A percentile compares a stretch with the other conserved stretches of the same genome.
Conservation (phyloP, 2,329 filamentous ascomycete species). For the Blumeriella jaapii region DNA sequence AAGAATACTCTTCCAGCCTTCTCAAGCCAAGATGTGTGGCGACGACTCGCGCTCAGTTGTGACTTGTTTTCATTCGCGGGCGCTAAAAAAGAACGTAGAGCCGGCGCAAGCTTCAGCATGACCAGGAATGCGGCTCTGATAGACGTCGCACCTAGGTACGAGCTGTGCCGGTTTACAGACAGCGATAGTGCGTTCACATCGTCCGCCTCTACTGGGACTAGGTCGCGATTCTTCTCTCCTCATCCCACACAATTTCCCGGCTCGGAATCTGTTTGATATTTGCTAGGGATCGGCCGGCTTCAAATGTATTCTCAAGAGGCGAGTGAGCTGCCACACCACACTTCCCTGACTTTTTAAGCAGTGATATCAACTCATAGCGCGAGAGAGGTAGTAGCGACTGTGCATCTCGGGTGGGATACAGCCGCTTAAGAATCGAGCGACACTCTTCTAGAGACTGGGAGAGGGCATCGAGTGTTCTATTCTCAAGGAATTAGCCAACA, state of each 20-base stretch:
- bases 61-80: slow-evolving; percentile 17
- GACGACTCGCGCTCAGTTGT: slow-evolving; percentile 18
- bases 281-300: slow-evolving; percentile 34
- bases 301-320: slow-evolving; percentile 37
- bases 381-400: slow-evolving; percentile 42
- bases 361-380: slow-evolving; percentile 46
- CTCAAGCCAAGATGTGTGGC: slow-evolving; percentile 25
- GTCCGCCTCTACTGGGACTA: slow-evolving; percentile 53
- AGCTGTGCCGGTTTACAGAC: slow-evolving; percentile 44
- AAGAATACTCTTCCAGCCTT: slow-evolving; percentile 27
- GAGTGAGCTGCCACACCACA: slow-evolving; percentile 27
- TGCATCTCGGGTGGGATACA: slow-evolving; percentile 47
- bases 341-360: slow-evolving; percentile 36
- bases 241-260: slow-evolving; percentile 55
- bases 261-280: slow-evolving; percentile 58
- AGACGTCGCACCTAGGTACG: slow-evolving; percentile 63
- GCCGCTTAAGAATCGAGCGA: slow-evolving; percentile 45
- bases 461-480: slow-evolving; percentile 46
- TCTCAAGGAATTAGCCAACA: slow-evolving; percentile 6
- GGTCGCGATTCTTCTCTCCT: slow-evolving; percentile 43
- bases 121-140: slow-evolving; percentile 65
- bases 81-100: slow-evolving; percentile 35
- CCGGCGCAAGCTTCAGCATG: slow-evolving; percentile 43
- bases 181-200: slow-evolving; percentile 59
- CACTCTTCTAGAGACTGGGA: slow-evolving; percentile 57